These are phyloP conservation scores for Fusarium bulbicola DNA, from an alignment of 2,329 filamentous ascomycete species.

Conservation along the genomic window DNA sequence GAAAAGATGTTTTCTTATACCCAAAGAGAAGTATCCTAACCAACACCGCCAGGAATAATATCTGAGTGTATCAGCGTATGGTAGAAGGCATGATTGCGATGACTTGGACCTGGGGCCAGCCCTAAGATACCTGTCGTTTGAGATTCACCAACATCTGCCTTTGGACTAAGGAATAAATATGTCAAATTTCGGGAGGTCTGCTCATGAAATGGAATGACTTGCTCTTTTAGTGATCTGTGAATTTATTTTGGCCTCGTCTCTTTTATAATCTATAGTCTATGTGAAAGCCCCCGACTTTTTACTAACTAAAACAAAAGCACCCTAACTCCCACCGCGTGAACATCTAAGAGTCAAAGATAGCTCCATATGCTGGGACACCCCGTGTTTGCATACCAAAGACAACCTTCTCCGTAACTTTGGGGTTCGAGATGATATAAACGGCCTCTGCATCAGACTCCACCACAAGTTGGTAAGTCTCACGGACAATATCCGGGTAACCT, in stretches of 20 bases:
- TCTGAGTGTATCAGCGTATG: too few relatives aligned
- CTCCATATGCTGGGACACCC: not conserved
- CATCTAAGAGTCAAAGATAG: conserved; percentile 10
- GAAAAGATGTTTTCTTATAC: not conserved
- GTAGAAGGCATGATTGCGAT: not conserved
- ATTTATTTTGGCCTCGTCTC: not conserved
- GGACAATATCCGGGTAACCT: conserved; percentile 9
- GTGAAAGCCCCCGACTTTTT: not conserved
- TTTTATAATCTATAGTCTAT: not conserved
- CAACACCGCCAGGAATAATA: fast-evolving
- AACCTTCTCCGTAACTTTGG: conserved; percentile 17
- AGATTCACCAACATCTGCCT: not conserved
- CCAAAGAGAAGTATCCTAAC: fast-evolving
- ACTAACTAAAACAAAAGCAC: too few relatives aligned
- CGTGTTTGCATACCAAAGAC: conserved; percentile 14
- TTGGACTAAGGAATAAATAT: too few relatives aligned
- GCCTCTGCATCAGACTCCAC: conserved; percentile 15
- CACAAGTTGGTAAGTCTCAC: conserved; percentile 14
- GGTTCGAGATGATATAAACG: conserved; percentile 12
- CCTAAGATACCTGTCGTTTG: not conserved
- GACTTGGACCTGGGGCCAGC: not conserved
- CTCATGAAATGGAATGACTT: not conserved
- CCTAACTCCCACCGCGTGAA: not conserved
- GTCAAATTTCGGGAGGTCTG: fast-evolving
- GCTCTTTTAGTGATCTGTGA: not conserved